Percentiles rank a stretch among this genome's conserved stretches.
Conservation (phyloP, 2,329 filamentous ascomycete genomes). For the Domatiomyces globalis region DNA sequence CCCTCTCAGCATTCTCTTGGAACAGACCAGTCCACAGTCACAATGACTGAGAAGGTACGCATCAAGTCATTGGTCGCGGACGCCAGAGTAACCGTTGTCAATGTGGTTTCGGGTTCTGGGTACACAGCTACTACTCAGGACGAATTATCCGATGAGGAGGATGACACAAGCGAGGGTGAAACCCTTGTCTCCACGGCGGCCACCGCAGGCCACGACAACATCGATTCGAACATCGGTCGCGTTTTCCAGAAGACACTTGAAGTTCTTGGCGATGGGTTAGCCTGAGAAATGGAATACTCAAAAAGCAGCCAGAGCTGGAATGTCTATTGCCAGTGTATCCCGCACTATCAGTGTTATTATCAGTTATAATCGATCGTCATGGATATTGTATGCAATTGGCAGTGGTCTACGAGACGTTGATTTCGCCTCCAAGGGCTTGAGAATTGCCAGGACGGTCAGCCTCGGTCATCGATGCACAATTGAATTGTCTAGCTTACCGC, state of each 20-base stretch:
- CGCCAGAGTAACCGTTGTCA: constrained; percentile 13
- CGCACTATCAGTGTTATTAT: neutral
- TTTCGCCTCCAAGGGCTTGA: no score
- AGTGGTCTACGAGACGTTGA: neutral
- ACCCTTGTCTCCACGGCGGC: neutral
- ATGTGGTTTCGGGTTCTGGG: constrained; percentile 11
- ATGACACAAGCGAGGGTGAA: constrained; percentile 2
- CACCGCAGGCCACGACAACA: constrained; percentile 5
- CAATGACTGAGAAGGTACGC: constrained; percentile 77
- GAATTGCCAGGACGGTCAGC: no score
- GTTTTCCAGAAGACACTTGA: constrained; percentile 16
- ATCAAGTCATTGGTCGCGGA: constrained; percentile 32
- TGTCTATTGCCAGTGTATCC: neutral
- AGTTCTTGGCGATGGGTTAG: constrained; percentile 16
- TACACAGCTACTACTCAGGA: constrained; percentile 1
- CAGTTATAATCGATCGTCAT: neutral
- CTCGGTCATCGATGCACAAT: neutral
- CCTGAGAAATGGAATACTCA: neutral
- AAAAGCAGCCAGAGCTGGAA: neutral
- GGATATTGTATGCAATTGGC: neutral
- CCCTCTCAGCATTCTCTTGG: constrained; percentile 46
- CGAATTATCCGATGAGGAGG: constrained; percentile 7
- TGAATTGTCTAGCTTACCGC: neutral
- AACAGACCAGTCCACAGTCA: constrained; percentile 42
- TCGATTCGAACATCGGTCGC: constrained; percentile 8